Conservation (phyloP, 208 protist genomes). For the Trypanosoma theileri region DNA sequence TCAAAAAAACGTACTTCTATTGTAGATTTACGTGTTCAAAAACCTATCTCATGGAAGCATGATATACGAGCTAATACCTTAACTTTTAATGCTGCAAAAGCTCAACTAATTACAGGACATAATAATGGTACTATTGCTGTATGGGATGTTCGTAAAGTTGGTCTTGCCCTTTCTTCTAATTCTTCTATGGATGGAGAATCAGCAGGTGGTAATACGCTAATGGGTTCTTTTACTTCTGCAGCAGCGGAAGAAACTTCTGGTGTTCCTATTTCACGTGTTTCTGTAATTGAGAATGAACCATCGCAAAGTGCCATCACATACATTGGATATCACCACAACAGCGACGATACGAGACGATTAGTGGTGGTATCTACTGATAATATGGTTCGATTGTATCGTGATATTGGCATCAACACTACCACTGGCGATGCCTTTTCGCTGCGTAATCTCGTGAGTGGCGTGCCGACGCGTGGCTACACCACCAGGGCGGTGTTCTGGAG, state of each 20-base stretch:
- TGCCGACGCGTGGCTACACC: conserved; percentile 59
- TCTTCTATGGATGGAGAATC: conserved; percentile 23
- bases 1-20: conserved; percentile 66
- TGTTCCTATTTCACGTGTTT: conserved; percentile 33
- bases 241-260: conserved; percentile 6
- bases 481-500: conserved; percentile 77
- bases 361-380: conserved; percentile 78
- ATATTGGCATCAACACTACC: conserved; percentile 41
- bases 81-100: conserved; percentile 51
- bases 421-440: conserved; percentile 54
- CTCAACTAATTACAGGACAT: conserved; percentile 78
- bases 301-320: conserved; percentile 70
- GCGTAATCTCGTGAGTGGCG: conserved; percentile 68
- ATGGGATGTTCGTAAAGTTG: conserved; percentile 80
- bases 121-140: conserved; percentile 73
- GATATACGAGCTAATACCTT: conserved; percentile 76
- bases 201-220: neutral
- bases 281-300: conserved; percentile 59
- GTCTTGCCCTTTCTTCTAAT: conserved; percentile 44
- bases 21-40: conserved; percentile 63
- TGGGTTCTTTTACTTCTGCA: conserved; percentile 5
- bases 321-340: conserved; percentile 57
- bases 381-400: conserved; percentile 81
- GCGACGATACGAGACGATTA: conserved; percentile 70
- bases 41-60: conserved; percentile 61